phyloP scores from a whole-genome alignment of 2,329 filamentous ascomycete genomes.

The Chrysosporium queenslandicum region DNA sequence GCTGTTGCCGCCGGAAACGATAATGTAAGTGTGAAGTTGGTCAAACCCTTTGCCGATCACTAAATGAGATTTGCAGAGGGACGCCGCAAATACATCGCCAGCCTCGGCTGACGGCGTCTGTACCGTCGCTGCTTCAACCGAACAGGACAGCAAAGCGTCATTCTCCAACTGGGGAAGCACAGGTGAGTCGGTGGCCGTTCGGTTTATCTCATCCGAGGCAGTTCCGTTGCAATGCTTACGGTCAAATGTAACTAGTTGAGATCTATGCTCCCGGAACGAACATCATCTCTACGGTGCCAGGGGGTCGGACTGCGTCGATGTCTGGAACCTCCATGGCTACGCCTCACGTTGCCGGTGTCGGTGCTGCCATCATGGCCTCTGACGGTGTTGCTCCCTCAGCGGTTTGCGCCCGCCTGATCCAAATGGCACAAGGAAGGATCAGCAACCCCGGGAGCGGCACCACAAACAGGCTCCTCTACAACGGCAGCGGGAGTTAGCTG shows the following conservation, averaged over 20 bases:
- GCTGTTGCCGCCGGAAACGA: constrained; percentile 37
- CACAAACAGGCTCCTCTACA: constrained; percentile 25
- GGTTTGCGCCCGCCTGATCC: constrained; percentile 43
- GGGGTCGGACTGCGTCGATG: constrained; percentile 38
- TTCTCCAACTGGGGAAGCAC: constrained; percentile 39
- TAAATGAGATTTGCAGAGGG: constrained; percentile 13
- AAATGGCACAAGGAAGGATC: constrained; percentile 37
- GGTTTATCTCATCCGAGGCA: constrained; percentile 17
- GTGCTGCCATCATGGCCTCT: constrained; percentile 44
- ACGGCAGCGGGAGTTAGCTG: constrained; percentile 19
- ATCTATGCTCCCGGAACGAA: constrained; percentile 48
- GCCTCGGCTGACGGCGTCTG: constrained; percentile 32
- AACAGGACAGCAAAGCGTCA: constrained; percentile 26
- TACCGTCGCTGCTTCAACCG: constrained; percentile 35
- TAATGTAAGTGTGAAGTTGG: constrained; percentile 20
- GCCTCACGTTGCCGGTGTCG: constrained; percentile 44
- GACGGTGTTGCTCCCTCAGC: constrained; percentile 40
- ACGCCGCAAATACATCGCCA: constrained; percentile 30
- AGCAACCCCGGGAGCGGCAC: constrained; percentile 21
- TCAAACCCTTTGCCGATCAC: too few species aligned
- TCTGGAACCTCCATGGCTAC: constrained; percentile 32
- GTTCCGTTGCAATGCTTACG: constrained; percentile 24
- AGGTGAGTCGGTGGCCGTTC: constrained; percentile 11
- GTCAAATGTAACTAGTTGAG: constrained; percentile 38
- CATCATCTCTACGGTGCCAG: constrained; percentile 42